Conservation (phyloP, 2,329 filamentous ascomycete species). For the Aciculosporium take region DNA sequence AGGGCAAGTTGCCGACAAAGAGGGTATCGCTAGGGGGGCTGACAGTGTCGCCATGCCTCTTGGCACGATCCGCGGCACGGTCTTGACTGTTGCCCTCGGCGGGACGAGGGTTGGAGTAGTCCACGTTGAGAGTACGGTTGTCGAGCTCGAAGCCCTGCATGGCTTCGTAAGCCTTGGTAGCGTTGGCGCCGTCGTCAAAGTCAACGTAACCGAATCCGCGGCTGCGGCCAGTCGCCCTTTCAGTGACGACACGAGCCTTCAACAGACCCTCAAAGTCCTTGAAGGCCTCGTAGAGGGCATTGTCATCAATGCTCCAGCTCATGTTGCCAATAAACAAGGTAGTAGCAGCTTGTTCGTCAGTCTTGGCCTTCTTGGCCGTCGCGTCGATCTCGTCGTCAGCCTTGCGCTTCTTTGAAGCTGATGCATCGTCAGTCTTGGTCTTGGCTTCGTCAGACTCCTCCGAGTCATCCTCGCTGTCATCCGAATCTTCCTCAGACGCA, state of each 20-base stretch:
- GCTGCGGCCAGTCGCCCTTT: slow-evolving; percentile 67
- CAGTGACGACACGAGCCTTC: slow-evolving; percentile 67
- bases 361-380: slow-evolving; percentile 54
- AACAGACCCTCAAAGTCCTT: slow-evolving; percentile 60
- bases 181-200: slow-evolving; percentile 54
- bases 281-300: slow-evolving; percentile 68
- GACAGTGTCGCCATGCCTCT: slow-evolving; percentile 62
- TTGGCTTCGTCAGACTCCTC: slow-evolving; percentile 21
- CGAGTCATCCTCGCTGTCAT: slow-evolving; percentile 20
- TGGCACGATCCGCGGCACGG: slow-evolving; percentile 49
- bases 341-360: slow-evolving; percentile 28
- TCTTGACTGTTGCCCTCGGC: slow-evolving; percentile 36
- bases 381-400: slow-evolving; percentile 34
- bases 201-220: slow-evolving; percentile 92
- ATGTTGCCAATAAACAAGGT: slow-evolving; percentile 86
- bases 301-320: slow-evolving; percentile 81
- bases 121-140: slow-evolving; percentile 61
- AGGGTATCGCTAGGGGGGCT: slow-evolving; percentile 75
- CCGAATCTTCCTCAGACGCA: slow-evolving; percentile 22
- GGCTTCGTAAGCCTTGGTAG: slow-evolving; percentile 56
- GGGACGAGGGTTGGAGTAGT: slow-evolving; percentile 57
- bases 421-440: slow-evolving; percentile 19
- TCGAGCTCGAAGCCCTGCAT: slow-evolving; percentile 66
- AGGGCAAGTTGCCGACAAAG: slow-evolving; percentile 84
- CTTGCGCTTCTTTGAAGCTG: slow-evolving; percentile 34